A percentile compares a stretch with the other conserved stretches of the same genome.
Evolutionary conservation across 345 rosid genomes (phyloP).

Genomic region (Alliaria petiolata): DNA sequence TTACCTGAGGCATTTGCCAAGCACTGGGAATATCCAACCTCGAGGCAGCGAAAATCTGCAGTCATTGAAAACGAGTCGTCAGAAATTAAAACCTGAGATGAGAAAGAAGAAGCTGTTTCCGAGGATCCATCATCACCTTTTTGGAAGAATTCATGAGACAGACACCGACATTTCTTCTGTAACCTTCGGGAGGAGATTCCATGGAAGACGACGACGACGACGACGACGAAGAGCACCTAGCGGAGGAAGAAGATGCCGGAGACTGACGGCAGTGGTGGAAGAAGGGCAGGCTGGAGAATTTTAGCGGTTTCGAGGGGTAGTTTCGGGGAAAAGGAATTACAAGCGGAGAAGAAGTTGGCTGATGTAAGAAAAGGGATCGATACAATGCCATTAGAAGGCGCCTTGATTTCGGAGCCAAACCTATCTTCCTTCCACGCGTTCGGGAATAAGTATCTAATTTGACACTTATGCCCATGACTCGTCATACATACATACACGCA

Average conservation of each 20-base stretch:
- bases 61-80: background rate
- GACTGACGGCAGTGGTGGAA: conserved; percentile 8
- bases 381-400: conserved; percentile 33
- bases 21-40: conserved; percentile 81
- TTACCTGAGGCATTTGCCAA: conserved; percentile 99
- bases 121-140: conserved; percentile 43
- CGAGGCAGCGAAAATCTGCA: conserved; percentile 83
- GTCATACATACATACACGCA: no score
- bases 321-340: conserved; percentile 22
- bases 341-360: conserved; percentile 5
- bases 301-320: conserved; percentile 25
- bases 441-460: background rate
- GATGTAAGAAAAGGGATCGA: conserved; percentile 26
- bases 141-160: conserved; percentile 80
- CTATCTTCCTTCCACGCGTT: background rate
- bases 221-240: conserved; percentile 35
- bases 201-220: conserved; percentile 53
- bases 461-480: background rate
- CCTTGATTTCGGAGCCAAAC: background rate
- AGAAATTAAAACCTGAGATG: background rate
- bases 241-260: conserved; percentile 13
- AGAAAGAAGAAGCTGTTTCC: background rate
- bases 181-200: conserved; percentile 90
- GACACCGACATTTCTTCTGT: conserved; percentile 86
- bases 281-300: conserved; percentile 33